Conservation (phyloP, 768 basidiomycete species). For the Boletus tomentosulus region DNA sequence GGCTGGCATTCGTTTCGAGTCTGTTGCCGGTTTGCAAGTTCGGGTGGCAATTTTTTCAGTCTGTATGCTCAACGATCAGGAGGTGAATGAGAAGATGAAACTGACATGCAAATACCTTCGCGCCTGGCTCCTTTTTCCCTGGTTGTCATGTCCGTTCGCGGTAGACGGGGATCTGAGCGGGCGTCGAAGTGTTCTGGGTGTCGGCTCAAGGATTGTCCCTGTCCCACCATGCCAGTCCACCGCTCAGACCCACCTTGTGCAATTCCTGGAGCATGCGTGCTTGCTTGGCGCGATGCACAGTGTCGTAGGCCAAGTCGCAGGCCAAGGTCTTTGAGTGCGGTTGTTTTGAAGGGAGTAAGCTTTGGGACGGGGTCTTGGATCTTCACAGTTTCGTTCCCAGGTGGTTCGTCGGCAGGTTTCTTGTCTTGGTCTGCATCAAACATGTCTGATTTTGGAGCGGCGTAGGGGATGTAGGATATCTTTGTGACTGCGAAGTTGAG, state of each 20-base stretch:
- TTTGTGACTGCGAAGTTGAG: conserved; percentile 32
- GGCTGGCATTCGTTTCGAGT: too few species aligned
- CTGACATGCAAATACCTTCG: conserved; percentile 76
- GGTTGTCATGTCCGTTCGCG: conserved; percentile 29
- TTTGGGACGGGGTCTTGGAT: conserved; percentile 14
- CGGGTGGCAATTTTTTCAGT: conserved; percentile 53
- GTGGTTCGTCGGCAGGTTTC: conserved; percentile 12
- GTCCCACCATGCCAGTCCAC: conserved; percentile 59
- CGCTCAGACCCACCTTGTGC: conserved; percentile 39
- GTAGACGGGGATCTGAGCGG: conserved; percentile 52
- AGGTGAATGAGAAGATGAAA: conserved; percentile 20
- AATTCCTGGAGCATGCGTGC: conserved; percentile 50
- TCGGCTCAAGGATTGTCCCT: conserved; percentile 39
- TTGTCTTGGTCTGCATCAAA: conserved; percentile 23
- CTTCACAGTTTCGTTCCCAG: conserved; percentile 22
- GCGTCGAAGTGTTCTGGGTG: conserved; percentile 47
- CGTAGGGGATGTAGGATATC: conserved; percentile 27
- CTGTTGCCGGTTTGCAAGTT: conserved; percentile 64
- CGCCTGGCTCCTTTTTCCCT: conserved; percentile 52
- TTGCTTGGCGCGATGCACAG: conserved; percentile 44
- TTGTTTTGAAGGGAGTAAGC: conserved; percentile 33
- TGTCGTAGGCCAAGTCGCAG: conserved; percentile 45
- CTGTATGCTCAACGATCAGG: conserved; percentile 30
- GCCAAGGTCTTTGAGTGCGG: conserved; percentile 33
- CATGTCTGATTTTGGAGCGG: conserved; percentile 14